Evolutionary conservation across 169 alveolate species (phyloP), one percentile per base, ranked within the genome.

Genomic region (Plasmodium gaboni): DNA sequence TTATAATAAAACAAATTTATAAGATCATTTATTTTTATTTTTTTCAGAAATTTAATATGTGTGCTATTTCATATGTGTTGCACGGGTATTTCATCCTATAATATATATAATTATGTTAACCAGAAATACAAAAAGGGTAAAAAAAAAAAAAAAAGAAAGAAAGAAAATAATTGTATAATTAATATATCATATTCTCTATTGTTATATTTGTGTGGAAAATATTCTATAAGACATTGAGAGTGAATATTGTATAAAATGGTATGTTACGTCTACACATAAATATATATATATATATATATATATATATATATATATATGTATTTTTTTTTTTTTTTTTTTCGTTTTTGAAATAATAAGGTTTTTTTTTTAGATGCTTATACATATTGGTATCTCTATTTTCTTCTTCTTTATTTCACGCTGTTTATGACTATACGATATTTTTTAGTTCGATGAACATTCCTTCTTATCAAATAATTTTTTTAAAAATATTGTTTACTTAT

Each of bases 11-110:
- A 32, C 12, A 22, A 12, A 48, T 42, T 38, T 28, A 0, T 51
- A 9, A 42, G 12, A 63, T 42, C 42, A 26, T 67, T n/a, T 38
- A 38, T 80, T 68, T 80, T 5, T 17, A 50, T 48, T 57, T 28
- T 80, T 53, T 68, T 12, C 72, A 80, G 90, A 57, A 80, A 80
- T 68, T 7, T 80, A 53, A 44, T 67, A 59, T 80, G 90, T 44
- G 90, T 80, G 50, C 48, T 80, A 42, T 80, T 80, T 17, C 90
- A 80, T 55, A 80, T 80, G 90, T 68, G 85, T 7, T 80, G 90
- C 46, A 53, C 90, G n/a, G 90, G 90, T 13, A 46, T 80, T 38
- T 44, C 90, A 10, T 67, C 90, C 17, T 68, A 80, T 60, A 61
- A 80, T 57, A 53, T 80, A 13, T 64, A 48, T 61, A 22, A 48